Base-by-base conservation (phyloP, 177 flowering plant genomes). In the Tripterygium wilfordii region DNA sequence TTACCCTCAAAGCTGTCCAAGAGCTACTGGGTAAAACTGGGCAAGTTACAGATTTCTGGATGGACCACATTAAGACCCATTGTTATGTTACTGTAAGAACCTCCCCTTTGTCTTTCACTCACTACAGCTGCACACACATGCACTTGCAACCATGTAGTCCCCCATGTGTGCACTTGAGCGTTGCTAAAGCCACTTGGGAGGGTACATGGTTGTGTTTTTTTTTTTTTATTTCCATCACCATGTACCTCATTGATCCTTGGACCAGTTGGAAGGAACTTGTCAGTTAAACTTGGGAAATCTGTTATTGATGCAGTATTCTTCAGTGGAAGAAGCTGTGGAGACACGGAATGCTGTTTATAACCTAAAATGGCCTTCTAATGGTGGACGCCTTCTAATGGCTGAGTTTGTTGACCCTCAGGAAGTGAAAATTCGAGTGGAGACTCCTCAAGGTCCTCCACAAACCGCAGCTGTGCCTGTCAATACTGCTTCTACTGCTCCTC, bases 1-100 rank as follows among this genome's bases (percentile, higher is more conserved):
- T 92, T 54, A 92, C 98, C 39, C 52, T 92, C 42, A 92, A 86
- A 69, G 94, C 96, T 37, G 95, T 88, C 17, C 95, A 92, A 58
- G 98, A 92, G 32, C 91, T 92, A 64, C 71, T 92, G 14, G 85
- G 78, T 4, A 88, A 80, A 76, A 88, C 94, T 20, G 98, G 96
- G 10, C 64, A 49, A 38, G 82, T 88, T 13, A 43, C 61, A 17
- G 69, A 66, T 66, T 92, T 92, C 78, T 92, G 98, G 98, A 92
- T 92, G 98, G 98, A 92, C 60, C 88, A 82, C 30, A 92, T 92
- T 53, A 92, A 92, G 65, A 92, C 96, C 13, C 98, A 92, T 57
- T 92, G 98, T 74, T 92, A 77, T 72, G 91, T 92, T 23, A 72
- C 82, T 16, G 98, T 92, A 73, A 73, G 78, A 38, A 4, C 32